Conservation (phyloP, 768 basidiomycete genomes). For the Boletales sp. region DNA sequence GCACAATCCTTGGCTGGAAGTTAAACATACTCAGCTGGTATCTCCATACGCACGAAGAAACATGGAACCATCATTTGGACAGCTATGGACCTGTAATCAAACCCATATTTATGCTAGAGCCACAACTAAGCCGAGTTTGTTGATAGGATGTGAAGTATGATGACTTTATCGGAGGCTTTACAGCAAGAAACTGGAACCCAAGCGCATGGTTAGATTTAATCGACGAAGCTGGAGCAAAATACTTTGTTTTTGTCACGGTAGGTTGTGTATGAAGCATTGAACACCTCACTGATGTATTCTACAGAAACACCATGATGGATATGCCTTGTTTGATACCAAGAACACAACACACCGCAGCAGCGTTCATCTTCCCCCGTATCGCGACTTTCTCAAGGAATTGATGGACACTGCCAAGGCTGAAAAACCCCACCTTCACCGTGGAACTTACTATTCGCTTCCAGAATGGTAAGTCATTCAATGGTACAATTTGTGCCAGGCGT, state of each 20-base stretch:
- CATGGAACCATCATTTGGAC: conserved; percentile 47
- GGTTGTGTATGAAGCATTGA: conserved; percentile 10
- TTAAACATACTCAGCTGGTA: conserved; percentile 31
- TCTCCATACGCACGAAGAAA: conserved; percentile 37
- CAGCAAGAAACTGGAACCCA: conserved; percentile 50
- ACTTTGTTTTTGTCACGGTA: conserved; percentile 56
- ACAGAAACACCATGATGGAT: conserved; percentile 65
- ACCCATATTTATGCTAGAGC: background rate
- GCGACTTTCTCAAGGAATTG: conserved; percentile 50
- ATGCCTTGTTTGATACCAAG: conserved; percentile 51
- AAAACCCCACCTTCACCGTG: conserved; percentile 50
- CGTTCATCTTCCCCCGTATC: conserved; percentile 45
- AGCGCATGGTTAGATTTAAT: conserved; percentile 54
- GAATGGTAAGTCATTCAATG: conserved; percentile 39
- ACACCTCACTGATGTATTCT: background rate
- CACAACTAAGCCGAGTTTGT: background rate
- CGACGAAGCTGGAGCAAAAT: conserved; percentile 55
- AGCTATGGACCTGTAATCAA: conserved; percentile 42
- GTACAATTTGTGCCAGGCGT: background rate
- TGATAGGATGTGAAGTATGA: conserved; percentile 48
- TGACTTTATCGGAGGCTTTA: conserved; percentile 55
- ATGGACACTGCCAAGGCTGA: conserved; percentile 46
- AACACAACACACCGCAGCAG: conserved; percentile 51
- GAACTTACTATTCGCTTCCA: conserved; percentile 56
- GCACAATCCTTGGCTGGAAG: background rate